Base-by-base conservation (phyloP, 352 stramenopile genomes). In the Phytopythium helicoides region DNA sequence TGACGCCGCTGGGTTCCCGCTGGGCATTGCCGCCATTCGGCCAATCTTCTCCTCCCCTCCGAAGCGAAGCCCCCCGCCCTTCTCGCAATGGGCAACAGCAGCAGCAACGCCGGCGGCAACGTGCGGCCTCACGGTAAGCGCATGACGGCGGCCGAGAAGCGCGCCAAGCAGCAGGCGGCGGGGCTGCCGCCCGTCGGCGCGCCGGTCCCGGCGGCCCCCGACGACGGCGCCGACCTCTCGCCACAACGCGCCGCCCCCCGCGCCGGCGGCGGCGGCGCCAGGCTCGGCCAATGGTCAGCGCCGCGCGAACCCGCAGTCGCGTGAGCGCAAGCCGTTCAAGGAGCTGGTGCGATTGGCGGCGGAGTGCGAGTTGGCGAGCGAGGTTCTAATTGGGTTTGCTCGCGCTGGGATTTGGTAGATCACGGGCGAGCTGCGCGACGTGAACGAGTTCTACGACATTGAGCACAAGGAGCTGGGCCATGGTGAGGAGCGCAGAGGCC, bases 391-490 rank as follows among this genome's bases (percentile, higher is more conserved):
- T n/a, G n/a, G n/a, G n/a, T n/a, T n/a, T n/a, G n/a, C n/a, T 19
- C 16, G 31, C 19, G 46, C 6, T 40, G 31, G 12, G 23, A 39
- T 4, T 55, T 31, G n/a, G 9, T 44, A 94, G 84, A 94, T 94
- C 56, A 94, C 84, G 53, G 84, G 84, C 52, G 70, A 88, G 52
- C 52, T 94, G 51, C 73, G 80, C 37, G 82, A 95, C 52, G 76
- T 95, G 49, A 92, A 92, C 60, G 68, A 90, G 49, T 87, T 77
- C 23, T 95, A 95, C 58, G 78, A 93, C 47, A 92, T 95, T 62
- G 85, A 92, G 56, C 87, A 93, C 57, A 95, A 92, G 66, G 85
- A 95, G 47, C 60, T 94, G 25, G 85, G 85, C 50, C 85, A 94
- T 49, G 85, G 69, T 75, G 45, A 7, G 33, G 44, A 34, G n/a